Percentiles rank a stretch among this genome's conserved stretches.
phyloP scores from a whole-genome alignment of 2,329 filamentous ascomycete species.

The Aspergillus proliferans region DNA sequence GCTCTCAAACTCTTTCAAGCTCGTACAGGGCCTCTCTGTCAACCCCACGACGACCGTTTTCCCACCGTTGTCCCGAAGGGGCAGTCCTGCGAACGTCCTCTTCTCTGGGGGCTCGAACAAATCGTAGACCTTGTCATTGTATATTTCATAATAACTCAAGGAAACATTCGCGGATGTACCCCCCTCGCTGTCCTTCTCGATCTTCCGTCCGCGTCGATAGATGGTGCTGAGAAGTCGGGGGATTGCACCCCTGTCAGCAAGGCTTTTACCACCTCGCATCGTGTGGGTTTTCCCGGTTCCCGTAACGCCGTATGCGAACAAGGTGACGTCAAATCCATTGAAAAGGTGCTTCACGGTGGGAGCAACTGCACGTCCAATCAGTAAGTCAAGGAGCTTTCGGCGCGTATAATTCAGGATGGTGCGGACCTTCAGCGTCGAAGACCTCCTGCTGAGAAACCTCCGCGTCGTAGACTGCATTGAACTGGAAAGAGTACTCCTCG shows the following conservation, averaged over 20 bases:
- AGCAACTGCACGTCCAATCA: constrained; percentile 55
- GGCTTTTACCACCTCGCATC: constrained; percentile 82
- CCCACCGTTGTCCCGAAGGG: constrained; percentile 76
- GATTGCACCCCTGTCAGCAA: constrained; percentile 82
- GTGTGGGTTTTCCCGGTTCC: constrained; percentile 94
- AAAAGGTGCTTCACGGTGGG: constrained; percentile 90
- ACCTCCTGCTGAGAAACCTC: constrained; percentile 75
- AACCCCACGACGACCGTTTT: constrained; percentile 83
- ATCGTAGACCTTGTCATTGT: constrained; percentile 93
- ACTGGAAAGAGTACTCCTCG: constrained; percentile 89
- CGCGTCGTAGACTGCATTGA: constrained; percentile 86
- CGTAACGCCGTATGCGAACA: constrained; percentile 90
- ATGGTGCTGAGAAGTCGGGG: constrained; percentile 78
- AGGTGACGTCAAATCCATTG: constrained; percentile 72
- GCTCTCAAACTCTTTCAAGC: constrained; percentile 81
- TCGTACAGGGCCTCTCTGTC: constrained; percentile 73
- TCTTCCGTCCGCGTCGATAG: constrained; percentile 78
- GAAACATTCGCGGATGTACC: constrained; percentile 65
- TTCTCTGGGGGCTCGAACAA: constrained; percentile 83
- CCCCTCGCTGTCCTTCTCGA: constrained; percentile 69
- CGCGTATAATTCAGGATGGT: not conserved
- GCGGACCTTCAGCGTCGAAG: constrained; percentile 79
- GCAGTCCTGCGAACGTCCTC: constrained; percentile 71
- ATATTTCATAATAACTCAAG: constrained; percentile 92
- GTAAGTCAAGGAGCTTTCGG: constrained; percentile 6